These are phyloP conservation scores for Mycosphaerella sp. DNA, from an alignment of 2,329 filamentous ascomycete genomes.

Conservation along the genomic window DNA sequence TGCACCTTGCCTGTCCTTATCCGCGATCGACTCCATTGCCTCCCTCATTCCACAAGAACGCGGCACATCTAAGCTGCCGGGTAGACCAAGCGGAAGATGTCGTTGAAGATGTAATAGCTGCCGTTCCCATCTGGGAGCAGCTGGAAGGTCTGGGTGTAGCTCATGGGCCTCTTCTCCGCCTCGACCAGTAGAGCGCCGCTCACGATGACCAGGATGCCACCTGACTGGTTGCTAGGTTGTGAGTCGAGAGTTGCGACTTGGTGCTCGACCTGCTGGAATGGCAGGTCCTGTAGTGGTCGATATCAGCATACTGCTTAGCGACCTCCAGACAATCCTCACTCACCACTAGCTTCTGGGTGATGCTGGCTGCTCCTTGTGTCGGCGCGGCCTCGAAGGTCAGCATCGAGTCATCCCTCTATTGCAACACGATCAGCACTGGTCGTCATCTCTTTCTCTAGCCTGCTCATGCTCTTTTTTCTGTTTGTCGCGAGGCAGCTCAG, in stretches of 20 bases:
- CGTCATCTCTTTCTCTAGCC: background rate
- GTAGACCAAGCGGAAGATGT: constrained; percentile 88
- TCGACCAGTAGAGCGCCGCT: constrained; percentile 82
- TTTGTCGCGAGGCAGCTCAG: background rate
- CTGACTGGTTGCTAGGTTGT: constrained; percentile 64
- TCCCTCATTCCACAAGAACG: background rate
- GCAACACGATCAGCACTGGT: constrained; percentile 12
- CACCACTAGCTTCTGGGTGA: constrained; percentile 78
- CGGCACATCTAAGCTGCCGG: constrained; percentile 31
- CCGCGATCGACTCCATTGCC: background rate
- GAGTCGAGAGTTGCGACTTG: constrained; percentile 71
- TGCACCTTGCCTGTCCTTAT: background rate
- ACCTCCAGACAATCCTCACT: constrained; percentile 29
- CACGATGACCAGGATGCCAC: constrained; percentile 77
- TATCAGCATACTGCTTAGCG: background rate
- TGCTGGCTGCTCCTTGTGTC: constrained; percentile 56
- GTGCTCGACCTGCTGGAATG: constrained; percentile 77
- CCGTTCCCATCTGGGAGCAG: constrained; percentile 61
- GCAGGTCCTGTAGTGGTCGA: constrained; percentile 53
- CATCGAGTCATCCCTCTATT: constrained; percentile 75
- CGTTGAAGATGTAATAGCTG: constrained; percentile 85
- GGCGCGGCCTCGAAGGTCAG: constrained; percentile 80
- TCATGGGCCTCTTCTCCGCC: constrained; percentile 79
- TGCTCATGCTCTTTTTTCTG: background rate
- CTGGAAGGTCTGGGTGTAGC: constrained; percentile 86